phyloP scores from a whole-genome alignment of 306 rosid species.

The Trichosanthes cucumerina region DNA sequence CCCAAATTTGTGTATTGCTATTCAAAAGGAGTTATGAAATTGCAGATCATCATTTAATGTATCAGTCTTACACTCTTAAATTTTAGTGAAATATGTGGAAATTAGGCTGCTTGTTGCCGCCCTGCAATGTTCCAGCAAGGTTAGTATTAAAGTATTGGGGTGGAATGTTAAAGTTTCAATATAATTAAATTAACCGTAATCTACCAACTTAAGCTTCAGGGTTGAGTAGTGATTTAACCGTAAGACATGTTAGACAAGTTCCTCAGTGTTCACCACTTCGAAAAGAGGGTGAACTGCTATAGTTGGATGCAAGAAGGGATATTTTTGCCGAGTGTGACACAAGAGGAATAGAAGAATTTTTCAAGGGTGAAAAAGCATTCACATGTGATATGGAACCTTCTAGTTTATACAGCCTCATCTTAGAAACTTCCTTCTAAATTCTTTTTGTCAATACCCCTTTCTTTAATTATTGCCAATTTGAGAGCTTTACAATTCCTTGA shows the following conservation, averaged over 20 bases:
- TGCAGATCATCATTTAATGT: background rate
- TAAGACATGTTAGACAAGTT: background rate
- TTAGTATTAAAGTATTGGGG: background rate
- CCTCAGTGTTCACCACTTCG: background rate
- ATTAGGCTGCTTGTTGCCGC: background rate
- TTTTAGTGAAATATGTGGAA: background rate
- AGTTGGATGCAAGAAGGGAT: background rate
- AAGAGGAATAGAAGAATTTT: background rate
- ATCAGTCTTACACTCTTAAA: background rate
- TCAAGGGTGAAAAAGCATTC: background rate
- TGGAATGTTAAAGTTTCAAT: too few relatives aligned
- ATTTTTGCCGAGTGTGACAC: background rate
- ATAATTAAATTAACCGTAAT: too few relatives aligned
- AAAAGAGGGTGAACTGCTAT: background rate
- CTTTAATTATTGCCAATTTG: background rate
- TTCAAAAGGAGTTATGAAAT: background rate
- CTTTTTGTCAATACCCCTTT: background rate
- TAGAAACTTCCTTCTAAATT: background rate
- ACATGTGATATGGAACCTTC: background rate
- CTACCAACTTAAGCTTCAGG: too few relatives aligned
- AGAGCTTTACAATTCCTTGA: background rate
- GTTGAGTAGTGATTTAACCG: too few relatives aligned
- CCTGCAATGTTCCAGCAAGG: background rate
- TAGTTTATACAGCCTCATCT: background rate
- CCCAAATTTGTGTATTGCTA: background rate